A percentile compares a stretch with the other conserved stretches of the same genome.
Evolutionary conservation across 78 protist species (phyloP).

Genomic region (Creolimax fragrantissima): DNA sequence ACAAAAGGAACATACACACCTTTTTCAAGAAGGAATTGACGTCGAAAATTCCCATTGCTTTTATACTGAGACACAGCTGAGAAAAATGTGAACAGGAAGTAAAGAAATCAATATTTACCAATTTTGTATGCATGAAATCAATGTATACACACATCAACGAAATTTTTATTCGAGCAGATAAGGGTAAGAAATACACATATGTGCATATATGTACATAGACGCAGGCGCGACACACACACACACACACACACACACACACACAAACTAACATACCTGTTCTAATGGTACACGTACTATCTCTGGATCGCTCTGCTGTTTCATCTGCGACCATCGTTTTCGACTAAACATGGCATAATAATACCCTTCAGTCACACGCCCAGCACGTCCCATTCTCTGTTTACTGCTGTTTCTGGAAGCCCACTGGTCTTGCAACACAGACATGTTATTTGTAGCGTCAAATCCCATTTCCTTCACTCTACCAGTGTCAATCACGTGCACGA

Average conservation of each 20-base stretch:
- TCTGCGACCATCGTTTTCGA: neutral
- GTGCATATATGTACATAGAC: neutral
- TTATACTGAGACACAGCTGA: constrained; percentile 32
- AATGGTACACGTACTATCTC: constrained; percentile 61
- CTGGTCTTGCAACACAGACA: constrained; percentile 40
- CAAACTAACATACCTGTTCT: neutral
- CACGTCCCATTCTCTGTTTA: constrained; percentile 60
- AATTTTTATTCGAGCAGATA: no score
- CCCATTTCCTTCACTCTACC: constrained; percentile 55
- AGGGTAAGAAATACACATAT: neutral
- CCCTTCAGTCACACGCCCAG: constrained; percentile 64
- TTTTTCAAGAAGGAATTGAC: neutral
- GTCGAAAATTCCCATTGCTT: constrained; percentile 4
- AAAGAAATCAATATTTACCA: no score
- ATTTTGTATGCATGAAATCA: no score
- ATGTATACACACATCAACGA: no score
- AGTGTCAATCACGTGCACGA: constrained; percentile 59
- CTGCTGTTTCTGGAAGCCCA: constrained; percentile 24
- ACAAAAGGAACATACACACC: no score
- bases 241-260: neutral
- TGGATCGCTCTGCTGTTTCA: constrained; percentile 26
- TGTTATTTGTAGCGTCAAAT: constrained; percentile 23
- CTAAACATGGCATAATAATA: constrained; percentile 28
- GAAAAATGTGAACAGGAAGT: neutral
- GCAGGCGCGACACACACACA: neutral